Conservation (phyloP, 768 basidiomycete species). For the Pseudohyphozyma bogoriensis region DNA sequence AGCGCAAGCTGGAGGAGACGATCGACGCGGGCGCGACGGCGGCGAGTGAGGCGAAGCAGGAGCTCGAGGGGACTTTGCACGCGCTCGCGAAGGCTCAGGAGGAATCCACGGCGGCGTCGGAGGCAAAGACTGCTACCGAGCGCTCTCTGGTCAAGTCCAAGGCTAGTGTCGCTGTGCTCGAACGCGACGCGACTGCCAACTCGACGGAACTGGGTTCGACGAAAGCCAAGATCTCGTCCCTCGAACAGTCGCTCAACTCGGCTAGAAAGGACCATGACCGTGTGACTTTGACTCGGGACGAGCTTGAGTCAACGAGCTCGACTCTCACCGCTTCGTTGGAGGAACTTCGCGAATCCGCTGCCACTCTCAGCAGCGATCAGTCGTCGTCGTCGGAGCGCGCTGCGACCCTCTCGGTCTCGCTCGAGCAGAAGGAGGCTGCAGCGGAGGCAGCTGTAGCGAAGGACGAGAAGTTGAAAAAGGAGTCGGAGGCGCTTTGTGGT, state of each 20-base stretch:
- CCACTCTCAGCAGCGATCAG: conserved; percentile 3
- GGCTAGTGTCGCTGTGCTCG: conserved; percentile 23
- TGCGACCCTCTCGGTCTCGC: conserved; percentile 10
- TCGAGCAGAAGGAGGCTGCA: conserved; percentile 10
- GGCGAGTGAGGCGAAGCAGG: not conserved
- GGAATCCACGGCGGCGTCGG: not conserved
- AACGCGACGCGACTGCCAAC: not conserved
- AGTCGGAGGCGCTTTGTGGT: conserved; percentile 6
- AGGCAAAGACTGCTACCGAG: not conserved
- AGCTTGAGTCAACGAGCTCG: conserved; percentile 5
- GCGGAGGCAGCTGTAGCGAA: not conserved
- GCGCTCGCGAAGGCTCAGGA: not conserved
- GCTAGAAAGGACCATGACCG: conserved; percentile 12
- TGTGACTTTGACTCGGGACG: conserved; percentile 3
- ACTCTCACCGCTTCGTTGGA: conserved; percentile 7
- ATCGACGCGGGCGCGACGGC: not conserved
- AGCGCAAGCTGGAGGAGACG: not conserved
- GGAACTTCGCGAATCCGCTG: conserved; percentile 13
- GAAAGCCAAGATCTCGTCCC: conserved; percentile 13
- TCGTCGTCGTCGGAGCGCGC: conserved; percentile 11
- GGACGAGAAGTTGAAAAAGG: not conserved
- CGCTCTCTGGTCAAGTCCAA: conserved; percentile 57
- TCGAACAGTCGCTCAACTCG: conserved; percentile 13
- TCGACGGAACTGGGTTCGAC: conserved; percentile 7
- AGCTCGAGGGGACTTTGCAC: not conserved